A percentile compares a stretch with the other conserved stretches of the same genome.
phyloP scores from a whole-genome alignment of 2,329 filamentous ascomycete genomes.

The Penicillium sp. region DNA sequence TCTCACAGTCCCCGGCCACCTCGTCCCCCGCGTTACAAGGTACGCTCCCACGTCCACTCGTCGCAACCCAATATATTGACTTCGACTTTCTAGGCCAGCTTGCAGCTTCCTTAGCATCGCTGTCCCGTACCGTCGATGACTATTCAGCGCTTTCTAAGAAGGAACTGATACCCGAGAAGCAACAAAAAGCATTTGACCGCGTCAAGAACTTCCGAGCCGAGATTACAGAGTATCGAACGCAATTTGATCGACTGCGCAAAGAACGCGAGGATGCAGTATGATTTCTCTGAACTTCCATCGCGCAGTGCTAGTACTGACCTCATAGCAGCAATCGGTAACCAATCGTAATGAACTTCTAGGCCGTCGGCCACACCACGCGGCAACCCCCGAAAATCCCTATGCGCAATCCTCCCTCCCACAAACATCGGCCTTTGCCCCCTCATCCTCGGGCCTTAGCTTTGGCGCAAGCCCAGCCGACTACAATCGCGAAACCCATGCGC shows the following conservation, averaged over 20 bases:
- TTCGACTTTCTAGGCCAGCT: constrained; percentile 57
- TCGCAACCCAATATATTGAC: constrained; percentile 28
- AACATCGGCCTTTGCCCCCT: constrained; percentile 42
- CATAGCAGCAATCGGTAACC: constrained; percentile 53
- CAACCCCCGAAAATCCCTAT: constrained; percentile 93
- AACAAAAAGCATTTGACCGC: constrained; percentile 82
- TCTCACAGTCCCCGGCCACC: constrained; percentile 57
- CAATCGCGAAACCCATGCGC: constrained; percentile 72
- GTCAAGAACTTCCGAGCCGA: constrained; percentile 81
- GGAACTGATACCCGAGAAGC: constrained; percentile 85
- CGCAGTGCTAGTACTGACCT: constrained; percentile 4
- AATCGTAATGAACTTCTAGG: constrained; percentile 81
- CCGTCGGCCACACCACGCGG: constrained; percentile 69
- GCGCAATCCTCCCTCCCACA: constrained; percentile 55
- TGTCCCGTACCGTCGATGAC: constrained; percentile 87
- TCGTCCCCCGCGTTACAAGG: constrained; percentile 62
- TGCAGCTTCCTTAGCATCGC: constrained; percentile 72
- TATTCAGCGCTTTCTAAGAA: constrained; percentile 81
- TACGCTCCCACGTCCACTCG: constrained; percentile 17
- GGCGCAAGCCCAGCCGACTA: constrained; percentile 53
- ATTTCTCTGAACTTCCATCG: background rate
- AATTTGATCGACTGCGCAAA: constrained; percentile 73
- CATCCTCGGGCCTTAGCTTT: constrained; percentile 43
- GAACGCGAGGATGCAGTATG: constrained; percentile 68
- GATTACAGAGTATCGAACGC: constrained; percentile 71